Evolutionary conservation across 2,329 filamentous ascomycete genomes (phyloP).

Genomic region (Diplodia sapinea): DNA sequence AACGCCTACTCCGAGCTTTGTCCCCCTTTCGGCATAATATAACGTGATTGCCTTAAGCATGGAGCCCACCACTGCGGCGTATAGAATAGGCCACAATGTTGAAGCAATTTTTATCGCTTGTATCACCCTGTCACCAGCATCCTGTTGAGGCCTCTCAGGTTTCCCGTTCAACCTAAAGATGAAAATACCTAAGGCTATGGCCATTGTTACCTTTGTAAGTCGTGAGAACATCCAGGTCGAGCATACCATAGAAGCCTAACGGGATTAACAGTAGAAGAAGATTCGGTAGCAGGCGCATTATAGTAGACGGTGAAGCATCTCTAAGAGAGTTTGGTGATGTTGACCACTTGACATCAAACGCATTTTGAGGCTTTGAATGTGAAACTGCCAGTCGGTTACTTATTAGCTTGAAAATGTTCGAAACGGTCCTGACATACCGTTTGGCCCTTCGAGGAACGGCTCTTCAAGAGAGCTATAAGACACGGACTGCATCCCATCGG

Average conservation of each 20-base stretch:
- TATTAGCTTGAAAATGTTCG: not conserved
- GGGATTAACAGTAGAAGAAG: not conserved
- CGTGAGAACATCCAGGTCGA: not conserved
- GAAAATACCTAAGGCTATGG: not conserved
- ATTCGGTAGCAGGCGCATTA: not conserved
- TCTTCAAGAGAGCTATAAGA: not conserved
- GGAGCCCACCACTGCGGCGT: not conserved
- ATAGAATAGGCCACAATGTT: slow-evolving; percentile 16
- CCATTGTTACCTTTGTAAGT: not conserved
- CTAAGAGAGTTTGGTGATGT: not conserved
- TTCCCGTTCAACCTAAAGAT: not conserved
- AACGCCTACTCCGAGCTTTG: slow-evolving; percentile 1
- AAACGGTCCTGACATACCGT: not conserved
- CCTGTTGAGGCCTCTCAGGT: not conserved
- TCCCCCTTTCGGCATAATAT: not conserved
- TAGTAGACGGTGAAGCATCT: not conserved
- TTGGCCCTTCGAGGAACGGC: not conserved
- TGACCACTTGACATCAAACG: not conserved
- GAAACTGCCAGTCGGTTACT: not conserved
- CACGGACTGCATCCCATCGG: not conserved
- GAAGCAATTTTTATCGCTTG: slow-evolving; percentile 9
- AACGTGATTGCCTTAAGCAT: not conserved
- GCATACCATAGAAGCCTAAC: not conserved
- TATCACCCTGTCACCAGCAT: not conserved
- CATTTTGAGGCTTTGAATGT: not conserved